A percentile compares a stretch with the other conserved stretches of the same genome.
These are phyloP conservation scores for Suillus cothurnatus DNA, from an alignment of 768 basidiomycete genomes.

Conservation along the genomic window DNA sequence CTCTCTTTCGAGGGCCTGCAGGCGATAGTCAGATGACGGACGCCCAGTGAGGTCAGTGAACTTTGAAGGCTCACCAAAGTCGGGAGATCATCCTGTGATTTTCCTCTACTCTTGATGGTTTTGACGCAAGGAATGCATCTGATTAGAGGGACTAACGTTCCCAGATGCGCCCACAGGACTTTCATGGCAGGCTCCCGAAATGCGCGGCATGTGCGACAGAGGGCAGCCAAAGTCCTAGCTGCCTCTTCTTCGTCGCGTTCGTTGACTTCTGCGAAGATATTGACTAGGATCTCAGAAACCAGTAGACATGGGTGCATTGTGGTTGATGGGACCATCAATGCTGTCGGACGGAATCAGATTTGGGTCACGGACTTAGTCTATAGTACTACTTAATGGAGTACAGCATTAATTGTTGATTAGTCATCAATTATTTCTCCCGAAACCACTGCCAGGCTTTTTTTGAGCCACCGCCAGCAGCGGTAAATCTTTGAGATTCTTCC, in stretches of 20 bases:
- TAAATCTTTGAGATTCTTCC: neutral
- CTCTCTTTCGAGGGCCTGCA: neutral
- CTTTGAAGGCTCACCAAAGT: constrained; percentile 1
- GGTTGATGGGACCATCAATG: neutral
- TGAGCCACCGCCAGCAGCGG: neutral
- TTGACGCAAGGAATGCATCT: constrained; percentile 6
- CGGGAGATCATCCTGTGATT: neutral
- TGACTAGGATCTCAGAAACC: constrained; percentile 6
- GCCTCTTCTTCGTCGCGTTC: constrained; percentile 6
- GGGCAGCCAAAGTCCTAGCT: constrained; percentile 8
- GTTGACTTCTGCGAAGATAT: constrained; percentile 8
- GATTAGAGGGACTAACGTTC: constrained; percentile 5
- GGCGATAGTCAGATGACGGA: neutral
- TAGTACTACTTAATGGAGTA: neutral
- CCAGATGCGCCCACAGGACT: constrained; percentile 9
- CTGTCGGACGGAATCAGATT: neutral
- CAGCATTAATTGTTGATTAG: neutral
- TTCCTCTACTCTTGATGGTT: neutral
- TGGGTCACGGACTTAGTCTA: too few relatives aligned
- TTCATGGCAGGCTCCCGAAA: constrained; percentile 10
- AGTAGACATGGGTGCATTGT: constrained; percentile 6
- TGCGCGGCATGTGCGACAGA: constrained; percentile 7
- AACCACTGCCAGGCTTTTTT: neutral
- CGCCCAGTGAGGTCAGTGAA: neutral
- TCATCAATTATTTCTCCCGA: neutral